phyloP scores from a whole-genome alignment of 139 green algal genomes.

The Tetradesmus obliquus region DNA sequence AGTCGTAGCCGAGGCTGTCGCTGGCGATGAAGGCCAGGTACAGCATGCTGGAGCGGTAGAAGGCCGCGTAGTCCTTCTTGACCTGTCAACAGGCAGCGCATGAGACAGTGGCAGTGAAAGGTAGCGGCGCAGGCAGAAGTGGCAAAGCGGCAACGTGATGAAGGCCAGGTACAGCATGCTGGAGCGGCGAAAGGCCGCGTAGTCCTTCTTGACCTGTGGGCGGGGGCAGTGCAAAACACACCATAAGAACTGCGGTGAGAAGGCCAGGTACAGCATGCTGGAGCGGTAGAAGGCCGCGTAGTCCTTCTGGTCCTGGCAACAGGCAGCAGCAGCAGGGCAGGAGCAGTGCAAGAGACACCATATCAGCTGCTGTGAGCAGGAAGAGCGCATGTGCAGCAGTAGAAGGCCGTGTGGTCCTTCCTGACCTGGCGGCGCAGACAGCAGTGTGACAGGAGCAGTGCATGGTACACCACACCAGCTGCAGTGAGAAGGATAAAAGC shows the following conservation, averaged over 20 bases:
- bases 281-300: conserved; percentile 93
- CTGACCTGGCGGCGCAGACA: background rate
- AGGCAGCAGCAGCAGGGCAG: no score
- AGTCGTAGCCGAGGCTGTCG: conserved; percentile 80
- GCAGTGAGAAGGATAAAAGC: background rate
- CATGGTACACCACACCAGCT: background rate
- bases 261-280: conserved; percentile 90
- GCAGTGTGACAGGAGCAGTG: background rate
- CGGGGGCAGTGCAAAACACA: background rate
- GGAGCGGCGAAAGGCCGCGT: conserved; percentile 90
- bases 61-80: conserved; percentile 89
- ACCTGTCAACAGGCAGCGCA: background rate
- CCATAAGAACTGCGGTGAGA: conserved; percentile 24
- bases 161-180: conserved; percentile 92
- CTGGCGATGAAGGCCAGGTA: conserved; percentile 94
- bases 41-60: conserved; percentile 80
- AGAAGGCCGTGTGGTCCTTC: no score
- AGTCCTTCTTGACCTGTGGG: conserved; percentile 72
- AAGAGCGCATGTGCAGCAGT: no score
- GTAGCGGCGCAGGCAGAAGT: background rate
- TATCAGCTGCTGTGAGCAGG: no score
- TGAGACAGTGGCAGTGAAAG: background rate
- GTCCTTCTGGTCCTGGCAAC: conserved; percentile 53
- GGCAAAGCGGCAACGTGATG: conserved; percentile 57
- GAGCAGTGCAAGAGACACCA: no score